Conservation (phyloP, 192 early-diverging fungal genomes). For the Backusella australiensis region DNA sequence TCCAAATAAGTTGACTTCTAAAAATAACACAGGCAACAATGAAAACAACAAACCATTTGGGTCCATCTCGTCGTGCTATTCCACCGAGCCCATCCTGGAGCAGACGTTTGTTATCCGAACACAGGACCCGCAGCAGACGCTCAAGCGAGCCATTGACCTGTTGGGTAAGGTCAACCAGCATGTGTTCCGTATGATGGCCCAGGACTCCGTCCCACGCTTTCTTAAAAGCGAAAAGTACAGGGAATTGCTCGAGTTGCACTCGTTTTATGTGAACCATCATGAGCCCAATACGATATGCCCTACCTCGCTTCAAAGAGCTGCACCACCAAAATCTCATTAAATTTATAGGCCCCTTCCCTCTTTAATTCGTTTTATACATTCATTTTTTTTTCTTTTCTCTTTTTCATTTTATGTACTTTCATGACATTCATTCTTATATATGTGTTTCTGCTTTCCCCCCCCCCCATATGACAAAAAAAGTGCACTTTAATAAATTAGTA, state of each 20-base stretch:
- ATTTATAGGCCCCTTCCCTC: not conserved
- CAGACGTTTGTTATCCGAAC: not conserved
- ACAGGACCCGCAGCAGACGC: not conserved
- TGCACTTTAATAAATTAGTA: not conserved
- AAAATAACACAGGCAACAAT: not conserved
- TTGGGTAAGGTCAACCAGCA: slow-evolving; percentile 59
- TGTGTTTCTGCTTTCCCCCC: not conserved
- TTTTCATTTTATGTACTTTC: not conserved
- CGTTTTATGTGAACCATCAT: not conserved
- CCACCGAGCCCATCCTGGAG: not conserved
- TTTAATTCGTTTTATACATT: not conserved
- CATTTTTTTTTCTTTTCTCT: not conserved
- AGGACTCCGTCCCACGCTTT: slow-evolving; percentile 71
- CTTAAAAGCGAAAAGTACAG: slow-evolving; percentile 5
- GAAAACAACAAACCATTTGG: not conserved
- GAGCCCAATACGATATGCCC: not conserved
- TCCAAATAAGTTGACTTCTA: not conserved
- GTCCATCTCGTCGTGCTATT: not conserved
- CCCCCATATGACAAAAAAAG: not conserved
- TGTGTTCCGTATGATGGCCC: slow-evolving; percentile 64
- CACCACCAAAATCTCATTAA: not conserved
- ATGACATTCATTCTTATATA: not conserved
- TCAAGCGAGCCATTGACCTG: slow-evolving; percentile 24
- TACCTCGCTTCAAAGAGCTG: not conserved
- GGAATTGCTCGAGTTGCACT: slow-evolving; percentile 2